Percentiles rank a stretch among this genome's conserved stretches.
Conservation (phyloP, 805 yeast genomes). For the Wickerhamiella siamensis region DNA sequence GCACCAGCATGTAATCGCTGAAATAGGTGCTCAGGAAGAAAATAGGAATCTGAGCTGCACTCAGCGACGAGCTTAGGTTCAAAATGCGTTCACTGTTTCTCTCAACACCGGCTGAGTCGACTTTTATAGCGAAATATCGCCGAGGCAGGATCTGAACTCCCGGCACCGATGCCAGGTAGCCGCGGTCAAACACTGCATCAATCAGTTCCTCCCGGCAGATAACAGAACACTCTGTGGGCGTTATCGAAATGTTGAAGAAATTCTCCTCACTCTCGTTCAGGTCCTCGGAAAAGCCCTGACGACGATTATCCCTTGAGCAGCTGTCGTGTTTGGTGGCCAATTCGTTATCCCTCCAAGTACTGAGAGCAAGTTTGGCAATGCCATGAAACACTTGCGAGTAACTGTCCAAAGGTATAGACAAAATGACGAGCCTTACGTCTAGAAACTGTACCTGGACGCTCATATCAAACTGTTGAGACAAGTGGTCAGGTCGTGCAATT, state of each 20-base stretch:
- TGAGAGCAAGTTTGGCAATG: constrained; percentile 29
- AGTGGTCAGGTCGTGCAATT: too few relatives aligned
- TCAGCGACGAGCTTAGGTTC: constrained; percentile 44
- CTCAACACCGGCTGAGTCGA: constrained; percentile 44
- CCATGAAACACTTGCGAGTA: constrained; percentile 23
- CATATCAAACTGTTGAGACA: constrained; percentile 3
- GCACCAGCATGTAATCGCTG: constrained; percentile 49
- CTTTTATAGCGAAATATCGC: constrained; percentile 39
- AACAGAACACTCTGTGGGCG: constrained; percentile 48
- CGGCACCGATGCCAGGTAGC: constrained; percentile 24
- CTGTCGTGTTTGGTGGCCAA: not conserved
- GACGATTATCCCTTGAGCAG: constrained; percentile 1
- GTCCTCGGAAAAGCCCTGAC: constrained; percentile 10
- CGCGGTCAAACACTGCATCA: constrained; percentile 23
- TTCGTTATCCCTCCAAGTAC: constrained; percentile 15
- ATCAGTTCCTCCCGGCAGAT: constrained; percentile 36
- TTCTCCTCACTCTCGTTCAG: constrained; percentile 24
- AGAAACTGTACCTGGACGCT: constrained; percentile 8
- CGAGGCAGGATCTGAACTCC: constrained; percentile 30
- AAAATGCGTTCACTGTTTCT: constrained; percentile 38
- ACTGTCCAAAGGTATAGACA: constrained; percentile 3
- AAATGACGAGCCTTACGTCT: constrained; percentile 1
- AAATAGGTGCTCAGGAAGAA: constrained; percentile 51
- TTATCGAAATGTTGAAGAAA: constrained; percentile 47
- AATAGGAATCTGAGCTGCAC: constrained; percentile 40